These are phyloP conservation scores for Gossypium aridum DNA, from an alignment of 441 rosid genomes.

Conservation along the genomic window DNA sequence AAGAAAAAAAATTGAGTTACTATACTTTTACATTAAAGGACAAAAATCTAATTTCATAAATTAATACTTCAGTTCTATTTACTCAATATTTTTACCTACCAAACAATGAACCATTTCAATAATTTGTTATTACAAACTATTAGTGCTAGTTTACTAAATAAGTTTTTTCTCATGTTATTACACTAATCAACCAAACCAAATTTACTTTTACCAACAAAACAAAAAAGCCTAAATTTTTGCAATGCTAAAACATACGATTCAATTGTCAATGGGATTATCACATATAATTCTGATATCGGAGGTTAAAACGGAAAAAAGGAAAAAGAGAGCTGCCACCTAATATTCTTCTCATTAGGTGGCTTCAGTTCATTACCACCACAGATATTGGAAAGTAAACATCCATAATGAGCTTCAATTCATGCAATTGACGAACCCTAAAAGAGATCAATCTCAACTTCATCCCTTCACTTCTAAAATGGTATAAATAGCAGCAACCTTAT, in stretches of 20 bases:
- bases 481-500: not conserved
- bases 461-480: not conserved
- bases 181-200: too few species aligned
- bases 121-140: too few species aligned
- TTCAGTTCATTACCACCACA: not conserved
- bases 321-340: not conserved
- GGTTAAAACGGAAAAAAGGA: not conserved
- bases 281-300: not conserved
- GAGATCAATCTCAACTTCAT: not conserved
- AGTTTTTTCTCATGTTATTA: too few species aligned
- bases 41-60: too few species aligned
- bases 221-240: not conserved
- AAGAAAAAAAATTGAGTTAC: too few species aligned
- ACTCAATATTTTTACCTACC: too few species aligned
- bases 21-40: too few species aligned
- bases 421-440: not conserved
- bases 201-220: too few species aligned
- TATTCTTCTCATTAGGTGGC: not conserved
- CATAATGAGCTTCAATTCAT: slow-evolving; percentile 4
- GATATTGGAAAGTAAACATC: not conserved
- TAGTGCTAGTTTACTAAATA: too few species aligned
- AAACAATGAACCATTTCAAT: too few species aligned
- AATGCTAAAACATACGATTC: not conserved
- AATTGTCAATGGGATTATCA: not conserved
- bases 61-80: too few species aligned